Evolutionary conservation across 164 flowering plant species (phyloP), one percentile per base, ranked within the genome.

Genomic region (Cinnamomum chago): DNA sequence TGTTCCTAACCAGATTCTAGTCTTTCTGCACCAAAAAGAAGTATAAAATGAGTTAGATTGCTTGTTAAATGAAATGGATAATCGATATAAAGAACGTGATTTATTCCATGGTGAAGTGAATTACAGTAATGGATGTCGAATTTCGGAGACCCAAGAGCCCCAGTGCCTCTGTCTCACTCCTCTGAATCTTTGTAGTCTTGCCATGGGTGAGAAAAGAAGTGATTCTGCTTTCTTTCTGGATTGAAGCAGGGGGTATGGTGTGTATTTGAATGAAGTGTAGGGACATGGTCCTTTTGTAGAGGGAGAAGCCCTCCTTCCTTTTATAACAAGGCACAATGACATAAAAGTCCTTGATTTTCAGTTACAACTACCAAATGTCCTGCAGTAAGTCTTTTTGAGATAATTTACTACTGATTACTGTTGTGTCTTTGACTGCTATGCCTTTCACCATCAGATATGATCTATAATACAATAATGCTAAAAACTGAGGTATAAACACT

Each of bases 101-200:
- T 25, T 13, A 64, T 3, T 23, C 28, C 67, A 13, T 23, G 17
- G 17, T n/a, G 28, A 67, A 10, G 24, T 55, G 62, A 22, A 23
- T 77, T 72, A 77, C 79, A 77, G 75, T 27, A 77, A 72, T 30
- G 79, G 79, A 27, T 77, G 75, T 20, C 76, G 64, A 50, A 77
- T 77, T 72, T 77, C 79, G 5, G 79, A 77, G 23, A 77, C 79
- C 75, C 79, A 77, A 18, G 79, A 77, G 72, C 79, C 79, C 79
- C 79, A 77, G 14, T 77, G 79, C 72, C 79, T 77, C 62, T 77
- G 79, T 66, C 79, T 72, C 6, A 77, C 79, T 55, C 79, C 79
- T 68, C 67, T 72, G 75, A 67, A 77, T 58, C 72, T 72, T 22
- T 76, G 79, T 66, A 14, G 18, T 30, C 79, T 76, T n/a, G 79